Base-by-base conservation (phyloP, 2,329 filamentous ascomycete species). In the Neoarthrinium moseri region DNA sequence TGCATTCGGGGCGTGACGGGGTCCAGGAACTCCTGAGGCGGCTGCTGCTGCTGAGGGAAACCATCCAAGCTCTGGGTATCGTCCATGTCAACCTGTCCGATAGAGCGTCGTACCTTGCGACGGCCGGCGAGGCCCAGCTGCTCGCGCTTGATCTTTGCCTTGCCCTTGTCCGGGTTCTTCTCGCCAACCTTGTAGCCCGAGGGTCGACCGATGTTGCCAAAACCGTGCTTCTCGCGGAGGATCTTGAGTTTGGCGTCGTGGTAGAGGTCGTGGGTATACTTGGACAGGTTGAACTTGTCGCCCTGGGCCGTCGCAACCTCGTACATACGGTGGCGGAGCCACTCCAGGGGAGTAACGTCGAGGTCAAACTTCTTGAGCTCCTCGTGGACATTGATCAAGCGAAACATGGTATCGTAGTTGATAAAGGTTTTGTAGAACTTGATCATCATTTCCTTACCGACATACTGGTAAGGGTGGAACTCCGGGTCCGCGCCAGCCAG, bases 371-470 rank as follows among this genome's bases (percentile, higher is more conserved):
- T 78, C 45, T 67, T 70, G 35, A 83, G 64, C 56, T 81, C 77
- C 3, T 72, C 70, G 22, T 81, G 66, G 0, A 78, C 72, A 39
- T 79, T 75, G 29, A 73, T 75, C 27, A 83, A 61, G 3, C 79
- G 73, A 54, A 77, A 81, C 3, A 82, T 61, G 0, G 77, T 81
- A 51, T 82, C 78, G 52, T 82, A 82, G 30, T 74, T 75, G 17
- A 64, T 61, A n/a, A 73, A 60, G 4, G 60, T 60, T 50, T 61
- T 62, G 51, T 64, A 63, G 39, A 53, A 61, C 35, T 66, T 65
- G 12, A 65, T 71, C 45, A 80, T 73, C 54, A 70, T 78, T 17
- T 68, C 65, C 59, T 81, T 81, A 24, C 62, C 69, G 3, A 81
- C 66, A 8, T 82, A 69, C 57, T 83, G 79, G 47, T 77, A 81